Evolutionary conservation across 305 asterid genomes (phyloP).

Genomic region (Ajuga reptans): DNA sequence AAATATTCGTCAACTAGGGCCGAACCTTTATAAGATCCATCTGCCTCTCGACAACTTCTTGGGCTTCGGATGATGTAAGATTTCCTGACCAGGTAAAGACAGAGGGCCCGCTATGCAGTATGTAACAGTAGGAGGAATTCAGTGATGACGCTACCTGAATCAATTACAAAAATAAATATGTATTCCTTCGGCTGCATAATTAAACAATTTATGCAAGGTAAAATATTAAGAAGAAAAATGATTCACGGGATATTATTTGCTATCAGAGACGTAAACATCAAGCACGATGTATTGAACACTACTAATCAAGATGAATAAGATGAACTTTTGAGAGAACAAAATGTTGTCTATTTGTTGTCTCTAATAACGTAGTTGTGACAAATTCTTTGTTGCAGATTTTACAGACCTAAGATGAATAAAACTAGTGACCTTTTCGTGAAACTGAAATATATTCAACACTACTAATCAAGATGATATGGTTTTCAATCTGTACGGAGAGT

Average conservation of each 20-base stretch:
- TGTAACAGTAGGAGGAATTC: constrained; percentile 71
- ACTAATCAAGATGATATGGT: background rate
- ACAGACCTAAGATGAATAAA: too few relatives aligned
- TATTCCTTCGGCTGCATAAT: background rate
- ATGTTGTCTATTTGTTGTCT: too few relatives aligned
- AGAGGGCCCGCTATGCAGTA: constrained; percentile 49
- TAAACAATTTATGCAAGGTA: background rate
- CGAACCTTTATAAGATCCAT: constrained; percentile 64
- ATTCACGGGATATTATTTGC: background rate
- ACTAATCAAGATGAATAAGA: too few relatives aligned
- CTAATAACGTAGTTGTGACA: too few relatives aligned
- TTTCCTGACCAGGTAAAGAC: constrained; percentile 70
- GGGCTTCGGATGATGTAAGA: constrained; percentile 60
- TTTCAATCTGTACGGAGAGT: background rate
- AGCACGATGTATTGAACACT: too few relatives aligned
- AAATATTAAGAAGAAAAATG: background rate
- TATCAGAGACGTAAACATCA: background rate
- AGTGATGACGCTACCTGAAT: constrained; percentile 68
- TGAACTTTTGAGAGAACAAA: too few relatives aligned
- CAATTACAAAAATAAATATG: constrained; percentile 5
- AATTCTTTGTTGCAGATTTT: too few relatives aligned
- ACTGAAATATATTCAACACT: background rate
- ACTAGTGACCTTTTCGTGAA: background rate
- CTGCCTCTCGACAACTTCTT: constrained; percentile 69
- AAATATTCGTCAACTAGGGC: background rate